Evolutionary conservation across 2,329 filamentous ascomycete genomes (phyloP).

Genomic region (Aspergillus caelatus): DNA sequence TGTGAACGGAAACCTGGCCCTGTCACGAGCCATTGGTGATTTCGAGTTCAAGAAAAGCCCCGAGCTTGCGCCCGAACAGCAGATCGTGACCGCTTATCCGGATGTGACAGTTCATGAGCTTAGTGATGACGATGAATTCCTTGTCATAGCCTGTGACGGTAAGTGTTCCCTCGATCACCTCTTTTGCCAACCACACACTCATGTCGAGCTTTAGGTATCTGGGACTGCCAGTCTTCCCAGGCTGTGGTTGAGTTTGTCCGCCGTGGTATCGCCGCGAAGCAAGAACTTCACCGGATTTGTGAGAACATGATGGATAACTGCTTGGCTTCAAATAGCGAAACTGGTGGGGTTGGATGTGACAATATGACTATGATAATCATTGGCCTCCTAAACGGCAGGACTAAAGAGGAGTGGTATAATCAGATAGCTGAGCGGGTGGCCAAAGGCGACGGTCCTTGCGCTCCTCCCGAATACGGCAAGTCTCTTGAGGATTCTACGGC

Average conservation of each 20-base stretch:
- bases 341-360: constrained; percentile 95
- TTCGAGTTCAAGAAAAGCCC: constrained; percentile 99
- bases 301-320: constrained; percentile 99
- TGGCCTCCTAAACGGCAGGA: constrained; percentile 85
- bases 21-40: constrained; percentile 96
- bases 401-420: constrained; percentile 98
- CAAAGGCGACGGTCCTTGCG: constrained; percentile 95
- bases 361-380: constrained; percentile 99
- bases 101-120: constrained; percentile 92
- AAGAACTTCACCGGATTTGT: constrained; percentile 91
- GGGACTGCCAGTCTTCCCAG: constrained; percentile 99
- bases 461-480: constrained; percentile 99
- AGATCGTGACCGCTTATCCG: constrained; percentile 96
- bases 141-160: constrained; percentile 93
- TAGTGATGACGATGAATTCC: constrained; percentile 90
- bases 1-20: constrained; percentile 95
- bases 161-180: constrained; percentile 37
- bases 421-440: constrained; percentile 91
- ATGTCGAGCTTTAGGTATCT: constrained; percentile 72
- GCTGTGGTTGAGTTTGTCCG: constrained; percentile 96
- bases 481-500: constrained; percentile 52
- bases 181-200: constrained; percentile 8
- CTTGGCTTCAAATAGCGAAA: constrained; percentile 95
- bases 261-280: constrained; percentile 93
- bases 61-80: constrained; percentile 93